Evolutionary conservation across 257 asterid species (phyloP), one percentile per base, ranked within the genome.

Genomic region (Paraleonurus japonicus): DNA sequence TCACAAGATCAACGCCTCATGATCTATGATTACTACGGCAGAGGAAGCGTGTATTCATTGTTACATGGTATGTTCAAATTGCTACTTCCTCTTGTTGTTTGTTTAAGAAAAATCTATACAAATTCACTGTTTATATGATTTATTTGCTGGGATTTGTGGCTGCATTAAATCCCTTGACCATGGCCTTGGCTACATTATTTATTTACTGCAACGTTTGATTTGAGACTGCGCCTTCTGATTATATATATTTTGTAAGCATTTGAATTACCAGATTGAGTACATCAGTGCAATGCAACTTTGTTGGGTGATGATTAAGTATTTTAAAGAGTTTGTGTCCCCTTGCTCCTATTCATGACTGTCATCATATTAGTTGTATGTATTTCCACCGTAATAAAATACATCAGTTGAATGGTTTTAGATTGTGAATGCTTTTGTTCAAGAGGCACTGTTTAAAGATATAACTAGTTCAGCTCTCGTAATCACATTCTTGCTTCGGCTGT

Each of bases 31-130:
- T 64, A 70, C 45, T 63, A 28, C 66, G 8, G 3, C 17, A 30
- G 28, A 0, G 75, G 80, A n/a, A 70, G 76, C 8, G 37, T 65
- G 23, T 41, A 6, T 26, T 28, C 71, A 2, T 54, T 78, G 17
- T 37, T 78, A 15, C 75, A 67, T 20, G 81, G 78, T 77, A 72
- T 24, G 48, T 63, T 61, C 7, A 39, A 24, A 50, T 13, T 50
- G 3, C 22, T 16, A 50, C 12, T 16, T 17, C 57, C 23, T 19
- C 23, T 50, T 17, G 3, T 16, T 48, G 22, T 48, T 50, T 48
- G 10, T 16, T 48, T 48, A 48, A 17, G 23, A 48, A 4, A n/a
- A 16, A 5, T 11, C 23, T 48, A 17, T 48, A 37, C 45, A 9
- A 37, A 37, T 37, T 37, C 15, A 41, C 12, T 41, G 48, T 41